Evolutionary conservation across 176 grass and related monocot genomes (phyloP).

Genomic region (Thalia dealbata): DNA sequence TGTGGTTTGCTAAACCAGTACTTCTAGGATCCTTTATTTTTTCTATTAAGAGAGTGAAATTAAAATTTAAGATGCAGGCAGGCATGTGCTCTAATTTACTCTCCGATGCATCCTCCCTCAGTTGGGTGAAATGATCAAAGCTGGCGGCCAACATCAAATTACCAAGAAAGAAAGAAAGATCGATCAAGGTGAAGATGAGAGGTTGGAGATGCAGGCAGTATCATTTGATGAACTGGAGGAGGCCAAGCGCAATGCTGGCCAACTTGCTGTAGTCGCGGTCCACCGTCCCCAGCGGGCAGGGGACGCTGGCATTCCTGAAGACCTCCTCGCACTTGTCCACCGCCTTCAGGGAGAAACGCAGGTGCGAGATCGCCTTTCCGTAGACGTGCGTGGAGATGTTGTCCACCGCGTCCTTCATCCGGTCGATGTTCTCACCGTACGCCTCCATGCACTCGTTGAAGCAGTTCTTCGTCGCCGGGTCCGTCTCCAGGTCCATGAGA

Average conservation of each 20-base stretch:
- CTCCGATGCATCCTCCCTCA: no score
- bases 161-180: not conserved
- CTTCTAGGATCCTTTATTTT: no score
- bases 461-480: not conserved
- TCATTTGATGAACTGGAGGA: not conserved
- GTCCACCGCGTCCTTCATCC: conserved; percentile 30
- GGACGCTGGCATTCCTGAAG: conserved; percentile 34
- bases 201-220: not conserved
- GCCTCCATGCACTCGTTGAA: conserved; percentile 25
- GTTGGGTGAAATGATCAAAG: no score
- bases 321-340: conserved; percentile 51
- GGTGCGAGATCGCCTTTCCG: conserved; percentile 29
- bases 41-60: no score
- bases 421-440: conserved; percentile 43
- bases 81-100: no score
- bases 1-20: no score
- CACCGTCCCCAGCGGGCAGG: conserved; percentile 37
- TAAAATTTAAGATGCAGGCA: no score
- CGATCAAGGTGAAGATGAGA: not conserved
- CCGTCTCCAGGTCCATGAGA: conserved; percentile 26
- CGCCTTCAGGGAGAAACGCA: conserved; percentile 40
- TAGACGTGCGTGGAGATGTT: conserved; percentile 23
- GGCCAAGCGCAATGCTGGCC: conserved; percentile 27
- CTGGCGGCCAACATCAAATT: no score
- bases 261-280: conserved; percentile 46